These are phyloP conservation scores for Tephrocybe sp. DNA, from an alignment of 768 basidiomycete species.

Conservation along the genomic window DNA sequence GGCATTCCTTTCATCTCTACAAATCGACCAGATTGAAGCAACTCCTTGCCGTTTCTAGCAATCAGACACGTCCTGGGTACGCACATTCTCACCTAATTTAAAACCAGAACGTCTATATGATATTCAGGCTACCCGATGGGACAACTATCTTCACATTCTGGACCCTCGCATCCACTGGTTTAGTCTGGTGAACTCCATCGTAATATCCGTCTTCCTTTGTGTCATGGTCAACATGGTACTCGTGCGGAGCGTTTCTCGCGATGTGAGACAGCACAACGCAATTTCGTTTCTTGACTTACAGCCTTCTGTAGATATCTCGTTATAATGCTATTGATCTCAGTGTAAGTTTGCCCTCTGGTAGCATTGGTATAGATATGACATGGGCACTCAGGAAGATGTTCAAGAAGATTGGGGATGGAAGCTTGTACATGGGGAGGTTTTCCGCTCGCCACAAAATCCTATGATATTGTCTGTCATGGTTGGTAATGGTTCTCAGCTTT, in stretches of 20 bases:
- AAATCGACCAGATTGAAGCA: neutral
- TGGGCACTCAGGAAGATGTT: conserved; percentile 71
- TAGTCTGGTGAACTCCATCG: conserved; percentile 86
- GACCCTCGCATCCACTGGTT: conserved; percentile 97
- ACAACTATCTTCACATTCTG: conserved; percentile 91
- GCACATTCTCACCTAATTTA: neutral
- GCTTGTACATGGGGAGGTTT: conserved; percentile 94
- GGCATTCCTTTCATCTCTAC: conserved; percentile 21
- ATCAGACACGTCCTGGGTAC: conserved; percentile 84
- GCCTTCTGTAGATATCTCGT: conserved; percentile 65
- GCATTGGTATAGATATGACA: neutral
- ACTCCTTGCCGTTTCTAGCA: conserved; percentile 42
- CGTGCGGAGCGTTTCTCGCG: conserved; percentile 79
- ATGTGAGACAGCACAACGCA: conserved; percentile 47
- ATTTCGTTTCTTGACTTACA: neutral
- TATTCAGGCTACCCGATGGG: conserved; percentile 88
- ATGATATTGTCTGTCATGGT: conserved; percentile 80
- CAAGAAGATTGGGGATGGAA: conserved; percentile 99
- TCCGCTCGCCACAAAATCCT: conserved; percentile 76
- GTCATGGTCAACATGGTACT: conserved; percentile 93
- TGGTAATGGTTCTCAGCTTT: conserved; percentile 88
- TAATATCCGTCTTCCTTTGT: conserved; percentile 89
- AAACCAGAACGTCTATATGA: neutral
- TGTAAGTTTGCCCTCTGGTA: conserved; percentile 41
- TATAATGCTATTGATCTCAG: conserved; percentile 94